Evolutionary conservation across 192 early-diverging fungal genomes (phyloP).

Genomic region (Phlyctochytrium bullatum): DNA sequence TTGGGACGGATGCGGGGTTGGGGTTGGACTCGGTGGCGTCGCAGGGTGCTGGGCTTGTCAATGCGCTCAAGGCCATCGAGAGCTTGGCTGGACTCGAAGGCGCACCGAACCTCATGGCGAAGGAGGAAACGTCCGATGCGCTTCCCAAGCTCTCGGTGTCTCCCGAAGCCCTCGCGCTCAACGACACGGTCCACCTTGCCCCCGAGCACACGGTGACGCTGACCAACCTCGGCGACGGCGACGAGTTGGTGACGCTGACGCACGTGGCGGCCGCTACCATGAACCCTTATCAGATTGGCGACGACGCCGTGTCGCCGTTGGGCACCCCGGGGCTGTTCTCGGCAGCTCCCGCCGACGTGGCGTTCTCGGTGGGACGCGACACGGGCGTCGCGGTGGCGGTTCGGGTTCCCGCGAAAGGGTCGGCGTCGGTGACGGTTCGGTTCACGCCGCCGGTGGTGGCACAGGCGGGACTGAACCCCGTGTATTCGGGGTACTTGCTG

Average conservation of each 20-base stretch:
- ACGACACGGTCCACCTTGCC: conserved; percentile 34
- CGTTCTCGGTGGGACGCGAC: too few relatives aligned
- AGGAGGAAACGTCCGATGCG: too few relatives aligned
- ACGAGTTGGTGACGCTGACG: conserved; percentile 21
- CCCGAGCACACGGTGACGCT: conserved; percentile 31
- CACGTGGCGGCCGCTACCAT: conserved; percentile 35
- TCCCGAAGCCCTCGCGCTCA: conserved; percentile 50
- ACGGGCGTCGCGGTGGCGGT: too few relatives aligned
- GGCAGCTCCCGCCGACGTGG: too few relatives aligned
- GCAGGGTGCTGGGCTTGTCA: conserved; percentile 57
- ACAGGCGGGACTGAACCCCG: too few relatives aligned
- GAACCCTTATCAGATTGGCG: conserved; percentile 30
- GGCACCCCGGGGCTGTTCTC: too few relatives aligned
- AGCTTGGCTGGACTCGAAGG: conserved; percentile 40
- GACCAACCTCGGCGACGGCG: conserved; percentile 33
- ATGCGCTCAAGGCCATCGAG: conserved; percentile 43
- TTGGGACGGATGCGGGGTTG: conserved; percentile 24
- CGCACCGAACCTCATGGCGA: conserved; percentile 42
- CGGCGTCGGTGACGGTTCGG: too few relatives aligned
- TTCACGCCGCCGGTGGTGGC: too few relatives aligned
- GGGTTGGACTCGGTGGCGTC: conserved; percentile 9
- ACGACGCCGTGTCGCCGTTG: too few relatives aligned
- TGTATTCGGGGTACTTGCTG: too few relatives aligned
- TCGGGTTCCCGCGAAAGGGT: too few relatives aligned
- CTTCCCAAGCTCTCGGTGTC: conserved; percentile 27